Evolutionary conservation across 2,329 filamentous ascomycete genomes (phyloP), one percentile per base, ranked within the genome.

Genomic region (Colletotrichum brevisporum): DNA sequence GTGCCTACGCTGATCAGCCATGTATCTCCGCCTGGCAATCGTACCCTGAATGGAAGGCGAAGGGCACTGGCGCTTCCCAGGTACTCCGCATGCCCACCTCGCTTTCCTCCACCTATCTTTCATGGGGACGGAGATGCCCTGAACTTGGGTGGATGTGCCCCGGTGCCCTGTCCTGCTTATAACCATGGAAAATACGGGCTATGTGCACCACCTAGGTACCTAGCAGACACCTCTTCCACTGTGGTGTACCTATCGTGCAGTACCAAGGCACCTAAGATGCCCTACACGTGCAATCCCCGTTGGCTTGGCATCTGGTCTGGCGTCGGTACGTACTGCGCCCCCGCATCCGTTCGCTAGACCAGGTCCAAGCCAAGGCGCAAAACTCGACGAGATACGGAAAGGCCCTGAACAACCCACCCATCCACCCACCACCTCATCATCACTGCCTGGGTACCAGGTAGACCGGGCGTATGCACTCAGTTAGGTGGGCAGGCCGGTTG

Each of bases 11-110:
- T n/a, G 31, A 10, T 10, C 8, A 8, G 31, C 31, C 8, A 36
- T 36, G 31, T 36, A 36, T 10, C 31, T 8, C 10, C 31, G 31
- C 31, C 31, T 36, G 58, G 39, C 47, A 63, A 67, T 63, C 64
- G 47, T 16, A 48, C 13, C 45, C 53, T 63, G 45, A 41, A 36
- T 41, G 59, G 53, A 63, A 58, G 59, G 59, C 47, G 27, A 26
- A 8, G 45, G 36, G n/a, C 55, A 18, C 31, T 56, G 53, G 36
- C 31, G 43, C 36, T 15, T 41, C 9, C 53, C 21, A 57, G 54
- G 54, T 21, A n/a, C n/a, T n/a, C n/a, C n/a, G n/a, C n/a, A 15
- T 24, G 39, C 36, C 53, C 53, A 43, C 53, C 53, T 36, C n/a
- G 43, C 26, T 43, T 43, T 43, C 41, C 31, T 36, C 21, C 21